Evolutionary conservation across 495 filamentous ascomycete species (phyloP).

Genomic region (Chlorociboria aeruginascens): DNA sequence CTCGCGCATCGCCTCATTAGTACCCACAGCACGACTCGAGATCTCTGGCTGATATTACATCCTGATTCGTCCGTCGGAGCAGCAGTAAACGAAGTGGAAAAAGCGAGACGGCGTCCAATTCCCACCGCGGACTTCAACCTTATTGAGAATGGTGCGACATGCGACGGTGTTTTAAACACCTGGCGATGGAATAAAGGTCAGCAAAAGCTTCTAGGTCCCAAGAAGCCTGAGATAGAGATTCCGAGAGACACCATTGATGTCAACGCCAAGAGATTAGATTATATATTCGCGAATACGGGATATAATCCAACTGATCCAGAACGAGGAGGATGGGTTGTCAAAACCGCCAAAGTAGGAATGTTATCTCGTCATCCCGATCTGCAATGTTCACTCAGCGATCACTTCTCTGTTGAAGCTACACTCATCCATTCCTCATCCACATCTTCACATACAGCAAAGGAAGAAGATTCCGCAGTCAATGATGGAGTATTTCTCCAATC

Average conservation of each 20-base stretch:
- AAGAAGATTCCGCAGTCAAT: slow-evolving; percentile 7
- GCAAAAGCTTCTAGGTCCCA: slow-evolving; percentile 39
- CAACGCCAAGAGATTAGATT: slow-evolving; percentile 79
- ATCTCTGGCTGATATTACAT: slow-evolving; percentile 71
- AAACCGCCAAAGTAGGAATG: slow-evolving; percentile 63
- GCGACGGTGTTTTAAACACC: slow-evolving; percentile 76
- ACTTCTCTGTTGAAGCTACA: slow-evolving; percentile 74
- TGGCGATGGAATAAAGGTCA: slow-evolving; percentile 74
- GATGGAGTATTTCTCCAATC: slow-evolving; percentile 16
- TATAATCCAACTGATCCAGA: slow-evolving; percentile 8
- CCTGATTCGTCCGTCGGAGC: slow-evolving; percentile 69
- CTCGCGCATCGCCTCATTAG: slow-evolving; percentile 79
- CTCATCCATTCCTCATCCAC: slow-evolving; percentile 30
- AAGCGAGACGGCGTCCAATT: slow-evolving; percentile 35
- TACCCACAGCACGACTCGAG: slow-evolving; percentile 63
- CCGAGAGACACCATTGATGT: slow-evolving; percentile 50
- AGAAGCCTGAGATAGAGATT: slow-evolving; percentile 25
- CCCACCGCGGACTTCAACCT: slow-evolving; percentile 71
- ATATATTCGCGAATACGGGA: slow-evolving; percentile 58
- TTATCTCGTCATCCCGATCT: slow-evolving; percentile 69
- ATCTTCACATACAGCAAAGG: neutral
- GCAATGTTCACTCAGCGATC: slow-evolving; percentile 78
- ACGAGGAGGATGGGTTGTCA: slow-evolving; percentile 49
- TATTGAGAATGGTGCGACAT: slow-evolving; percentile 70
- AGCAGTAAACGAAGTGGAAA: slow-evolving; percentile 51